Evolutionary conservation across 2,329 filamentous ascomycete genomes (phyloP).

Genomic region (Xylariales sp.): DNA sequence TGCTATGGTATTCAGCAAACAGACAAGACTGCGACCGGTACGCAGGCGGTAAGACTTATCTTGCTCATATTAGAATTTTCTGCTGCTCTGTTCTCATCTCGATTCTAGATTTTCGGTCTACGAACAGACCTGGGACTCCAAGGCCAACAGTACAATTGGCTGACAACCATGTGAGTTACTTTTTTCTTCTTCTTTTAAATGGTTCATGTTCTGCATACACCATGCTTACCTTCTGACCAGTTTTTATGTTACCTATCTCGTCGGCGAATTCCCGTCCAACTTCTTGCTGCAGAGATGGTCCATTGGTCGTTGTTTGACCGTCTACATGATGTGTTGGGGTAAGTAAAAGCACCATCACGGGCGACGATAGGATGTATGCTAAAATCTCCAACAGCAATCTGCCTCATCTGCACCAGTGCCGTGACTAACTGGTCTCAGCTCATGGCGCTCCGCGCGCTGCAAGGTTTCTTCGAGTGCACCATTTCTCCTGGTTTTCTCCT

Average conservation of each 20-base stretch:
- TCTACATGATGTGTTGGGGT: conserved; percentile 1
- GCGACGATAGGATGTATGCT: background rate
- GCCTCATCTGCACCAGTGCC: background rate
- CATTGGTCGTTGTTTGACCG: background rate
- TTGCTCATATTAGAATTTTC: too few relatives aligned
- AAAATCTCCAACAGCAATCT: background rate
- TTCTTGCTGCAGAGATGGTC: background rate
- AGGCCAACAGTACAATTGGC: too few relatives aligned
- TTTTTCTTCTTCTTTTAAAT: too few relatives aligned
- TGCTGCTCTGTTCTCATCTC: too few relatives aligned
- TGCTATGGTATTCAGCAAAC: conserved; percentile 1
- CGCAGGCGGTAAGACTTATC: background rate
- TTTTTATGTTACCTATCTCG: background rate
- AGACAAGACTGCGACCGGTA: background rate
- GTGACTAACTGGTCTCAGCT: background rate
- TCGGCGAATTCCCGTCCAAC: background rate
- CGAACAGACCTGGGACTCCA: too few relatives aligned
- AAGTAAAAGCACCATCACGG: background rate
- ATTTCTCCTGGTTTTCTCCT: too few relatives aligned
- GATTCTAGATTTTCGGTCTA: too few relatives aligned
- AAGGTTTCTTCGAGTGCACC: background rate
- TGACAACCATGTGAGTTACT: too few relatives aligned
- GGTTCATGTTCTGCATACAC: too few relatives aligned
- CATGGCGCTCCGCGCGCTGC: background rate
- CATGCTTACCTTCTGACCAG: background rate